phyloP scores from a whole-genome alignment of 2,329 filamentous ascomycete genomes.

The Pseudopyricularia javanii region DNA sequence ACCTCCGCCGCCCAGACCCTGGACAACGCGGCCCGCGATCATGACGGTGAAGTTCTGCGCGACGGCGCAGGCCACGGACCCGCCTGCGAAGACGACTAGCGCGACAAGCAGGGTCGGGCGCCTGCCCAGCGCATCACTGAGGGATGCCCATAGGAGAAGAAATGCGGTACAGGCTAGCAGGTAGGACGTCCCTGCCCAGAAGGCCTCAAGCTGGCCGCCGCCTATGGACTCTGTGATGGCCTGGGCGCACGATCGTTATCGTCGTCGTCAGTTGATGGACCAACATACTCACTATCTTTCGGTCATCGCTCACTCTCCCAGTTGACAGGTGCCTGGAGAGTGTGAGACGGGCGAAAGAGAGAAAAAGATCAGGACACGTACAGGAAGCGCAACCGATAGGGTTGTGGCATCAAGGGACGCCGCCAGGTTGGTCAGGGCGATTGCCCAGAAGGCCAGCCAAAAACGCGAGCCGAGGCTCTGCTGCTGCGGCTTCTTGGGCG shows the following conservation, averaged over 20 bases:
- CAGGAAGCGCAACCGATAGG: background rate
- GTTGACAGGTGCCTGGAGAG: too few species aligned
- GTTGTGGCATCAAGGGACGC: background rate
- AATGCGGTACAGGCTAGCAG: slow-evolving; percentile 45
- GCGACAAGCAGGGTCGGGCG: slow-evolving; percentile 15
- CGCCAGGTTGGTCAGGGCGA: background rate
- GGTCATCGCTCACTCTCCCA: too few species aligned
- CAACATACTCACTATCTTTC: too few species aligned
- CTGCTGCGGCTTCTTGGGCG: too few species aligned
- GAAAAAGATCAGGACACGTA: too few species aligned
- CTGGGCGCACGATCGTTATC: too few species aligned
- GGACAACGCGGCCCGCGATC: slow-evolving; percentile 34
- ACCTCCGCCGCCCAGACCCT: slow-evolving; percentile 36
- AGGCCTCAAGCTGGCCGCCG: slow-evolving; percentile 47
- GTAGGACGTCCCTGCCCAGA: slow-evolving; percentile 62
- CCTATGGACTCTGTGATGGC: too few species aligned
- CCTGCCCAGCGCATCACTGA: background rate
- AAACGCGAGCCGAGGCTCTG: too few species aligned
- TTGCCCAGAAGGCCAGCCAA: too few species aligned
- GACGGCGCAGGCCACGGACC: slow-evolving; percentile 25
- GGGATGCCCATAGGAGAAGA: background rate
- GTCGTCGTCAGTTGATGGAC: too few species aligned
- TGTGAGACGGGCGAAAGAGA: too few species aligned
- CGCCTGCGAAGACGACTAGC: slow-evolving; percentile 22
- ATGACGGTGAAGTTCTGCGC: slow-evolving; percentile 28